Percentiles rank a stretch among this genome's conserved stretches.
phyloP scores from a whole-genome alignment of 2,329 filamentous ascomycete species.

The Aspergillus felis region DNA sequence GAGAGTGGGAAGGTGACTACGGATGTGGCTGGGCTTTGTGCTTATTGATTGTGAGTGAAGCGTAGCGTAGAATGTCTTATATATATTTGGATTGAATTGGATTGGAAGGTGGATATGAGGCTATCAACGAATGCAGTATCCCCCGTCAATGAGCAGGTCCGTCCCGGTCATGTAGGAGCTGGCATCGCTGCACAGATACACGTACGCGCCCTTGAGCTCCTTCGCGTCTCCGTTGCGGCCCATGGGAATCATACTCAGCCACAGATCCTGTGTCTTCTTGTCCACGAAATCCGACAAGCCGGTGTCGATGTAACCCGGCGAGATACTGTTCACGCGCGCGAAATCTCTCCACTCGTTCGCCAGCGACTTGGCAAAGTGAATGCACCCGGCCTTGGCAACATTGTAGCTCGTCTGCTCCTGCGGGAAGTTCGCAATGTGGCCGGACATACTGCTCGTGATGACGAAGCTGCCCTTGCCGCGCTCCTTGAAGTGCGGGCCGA shows the following conservation, averaged over 20 bases:
- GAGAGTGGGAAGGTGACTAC: conserved; percentile 47
- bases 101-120: too few species aligned
- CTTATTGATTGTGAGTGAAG: not conserved
- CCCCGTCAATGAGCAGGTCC: conserved; percentile 48
- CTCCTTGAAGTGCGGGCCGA: conserved; percentile 73
- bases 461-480: conserved; percentile 61
- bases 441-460: conserved; percentile 62
- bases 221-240: conserved; percentile 60
- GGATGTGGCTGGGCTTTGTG: not conserved
- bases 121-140: conserved; percentile 43
- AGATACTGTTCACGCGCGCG: conserved; percentile 65
- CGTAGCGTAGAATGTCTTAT: too few species aligned
- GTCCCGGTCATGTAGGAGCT: conserved; percentile 49
- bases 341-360: conserved; percentile 69
- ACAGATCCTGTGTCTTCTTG: conserved; percentile 54
- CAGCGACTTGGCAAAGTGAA: conserved; percentile 60
- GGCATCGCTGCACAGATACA: conserved; percentile 48
- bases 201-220: conserved; percentile 60
- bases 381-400: conserved; percentile 63
- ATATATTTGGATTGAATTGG: too few species aligned
- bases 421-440: conserved; percentile 54
- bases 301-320: conserved; percentile 66
- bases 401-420: conserved; percentile 66
- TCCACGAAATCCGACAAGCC: conserved; percentile 63
- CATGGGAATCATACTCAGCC: conserved; percentile 59